Evolutionary conservation across 1,139 yeast species (phyloP).

Genomic region (Yamadazyma triangularis): DNA sequence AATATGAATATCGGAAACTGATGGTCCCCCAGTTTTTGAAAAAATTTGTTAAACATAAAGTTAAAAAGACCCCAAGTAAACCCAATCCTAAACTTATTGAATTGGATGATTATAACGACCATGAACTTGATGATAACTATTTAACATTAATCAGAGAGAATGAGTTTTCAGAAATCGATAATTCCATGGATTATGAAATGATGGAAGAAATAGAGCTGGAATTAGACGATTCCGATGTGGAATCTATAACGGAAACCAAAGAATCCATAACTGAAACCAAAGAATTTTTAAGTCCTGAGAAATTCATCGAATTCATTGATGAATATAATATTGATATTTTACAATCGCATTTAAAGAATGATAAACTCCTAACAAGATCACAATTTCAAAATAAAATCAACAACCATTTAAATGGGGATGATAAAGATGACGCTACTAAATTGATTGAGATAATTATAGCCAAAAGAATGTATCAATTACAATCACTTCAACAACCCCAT

Average conservation of each 20-base stretch:
- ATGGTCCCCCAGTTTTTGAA: conserved; percentile 24
- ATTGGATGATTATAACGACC: conserved; percentile 21
- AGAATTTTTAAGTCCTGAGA: conserved; percentile 26
- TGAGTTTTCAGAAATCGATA: conserved; percentile 44
- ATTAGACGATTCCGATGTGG: conserved; percentile 21
- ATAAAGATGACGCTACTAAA: conserved; percentile 20
- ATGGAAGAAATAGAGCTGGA: conserved; percentile 13
- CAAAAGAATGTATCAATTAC: conserved; percentile 10
- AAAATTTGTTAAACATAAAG: conserved; percentile 14
- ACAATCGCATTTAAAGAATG: conserved; percentile 29
- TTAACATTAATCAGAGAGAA: conserved; percentile 21
- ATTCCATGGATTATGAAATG: conserved; percentile 36
- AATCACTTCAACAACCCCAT: too few species aligned
- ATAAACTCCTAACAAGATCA: conserved; percentile 38
- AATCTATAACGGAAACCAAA: too few species aligned
- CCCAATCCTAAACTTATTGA: conserved; percentile 9
- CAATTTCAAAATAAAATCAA: conserved; percentile 19
- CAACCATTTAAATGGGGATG: conserved; percentile 9
- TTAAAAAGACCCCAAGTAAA: conserved; percentile 1
- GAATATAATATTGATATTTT: conserved; percentile 24
- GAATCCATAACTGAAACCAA: conserved; percentile 15
- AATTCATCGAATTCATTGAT: conserved; percentile 24
- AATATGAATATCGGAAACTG: conserved; percentile 18
- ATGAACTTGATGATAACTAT: conserved; percentile 19
- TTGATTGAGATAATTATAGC: conserved; percentile 21